Conservation (phyloP, 805 yeast genomes). For the Zygotorulaspora chibaensis region DNA sequence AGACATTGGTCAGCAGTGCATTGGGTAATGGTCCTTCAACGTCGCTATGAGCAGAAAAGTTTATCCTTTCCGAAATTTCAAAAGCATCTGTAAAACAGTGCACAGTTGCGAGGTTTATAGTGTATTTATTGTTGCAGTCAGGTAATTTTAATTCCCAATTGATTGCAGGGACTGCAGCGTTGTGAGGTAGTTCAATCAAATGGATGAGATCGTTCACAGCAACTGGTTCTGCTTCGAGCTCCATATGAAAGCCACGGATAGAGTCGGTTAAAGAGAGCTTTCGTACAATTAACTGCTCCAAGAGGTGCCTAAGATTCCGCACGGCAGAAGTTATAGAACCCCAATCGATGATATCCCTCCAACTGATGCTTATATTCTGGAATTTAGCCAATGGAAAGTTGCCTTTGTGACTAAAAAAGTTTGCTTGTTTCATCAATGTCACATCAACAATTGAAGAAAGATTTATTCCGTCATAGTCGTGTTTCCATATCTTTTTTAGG, state of each 20-base stretch:
- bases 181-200: slow-evolving; percentile 18
- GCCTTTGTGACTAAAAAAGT: slow-evolving; percentile 3
- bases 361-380: slow-evolving; percentile 16
- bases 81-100: slow-evolving; percentile 14
- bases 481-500: slow-evolving; percentile 28
- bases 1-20: slow-evolving; percentile 25
- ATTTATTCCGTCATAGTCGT: slow-evolving; percentile 23
- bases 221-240: slow-evolving; percentile 20
- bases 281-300: slow-evolving; percentile 22
- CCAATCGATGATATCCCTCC: slow-evolving; percentile 24
- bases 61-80: slow-evolving; percentile 2
- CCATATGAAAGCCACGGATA: slow-evolving; percentile 25
- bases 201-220: slow-evolving; percentile 16
- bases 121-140: slow-evolving; percentile 35
- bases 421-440: slow-evolving; percentile 16
- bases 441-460: slow-evolving; percentile 27
- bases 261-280: slow-evolving; percentile 23
- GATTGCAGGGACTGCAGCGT: slow-evolving; percentile 32
- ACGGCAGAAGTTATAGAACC: slow-evolving; percentile 5
- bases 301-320: slow-evolving; percentile 14
- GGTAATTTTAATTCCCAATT: slow-evolving; percentile 37
- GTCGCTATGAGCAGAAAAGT: slow-evolving; percentile 10
- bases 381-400: slow-evolving; percentile 18
- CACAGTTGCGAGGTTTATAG: slow-evolving; percentile 30
- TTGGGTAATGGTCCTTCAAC: slow-evolving; percentile 29